A percentile compares a stretch with the other conserved stretches of the same genome.
These are phyloP conservation scores for Pythium folliculosum DNA, from an alignment of 352 stramenopile genomes.

Conservation along the genomic window DNA sequence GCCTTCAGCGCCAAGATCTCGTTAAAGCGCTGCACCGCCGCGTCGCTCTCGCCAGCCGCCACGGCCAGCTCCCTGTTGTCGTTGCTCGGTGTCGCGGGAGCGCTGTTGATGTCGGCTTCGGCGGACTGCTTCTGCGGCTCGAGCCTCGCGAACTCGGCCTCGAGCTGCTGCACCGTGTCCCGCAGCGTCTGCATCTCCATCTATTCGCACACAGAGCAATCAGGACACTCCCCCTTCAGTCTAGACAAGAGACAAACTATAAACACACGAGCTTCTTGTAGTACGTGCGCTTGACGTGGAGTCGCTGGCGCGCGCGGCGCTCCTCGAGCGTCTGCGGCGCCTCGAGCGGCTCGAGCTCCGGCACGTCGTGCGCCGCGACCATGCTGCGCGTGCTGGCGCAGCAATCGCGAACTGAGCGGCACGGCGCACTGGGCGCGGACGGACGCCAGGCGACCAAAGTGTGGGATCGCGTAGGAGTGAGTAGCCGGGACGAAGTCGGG, in stretches of 20 bases:
- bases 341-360: constrained; percentile 21
- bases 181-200: constrained; percentile 13
- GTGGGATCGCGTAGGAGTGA: too few relatives aligned
- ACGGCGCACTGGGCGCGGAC: too few relatives aligned
- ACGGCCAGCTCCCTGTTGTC: neutral
- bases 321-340: constrained; percentile 19
- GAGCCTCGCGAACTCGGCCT: constrained; percentile 5
- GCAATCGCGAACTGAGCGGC: too few relatives aligned
- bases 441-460: too few relatives aligned
- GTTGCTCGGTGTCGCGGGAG: neutral
- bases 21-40: neutral
- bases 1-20: constrained; percentile 2
- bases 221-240: neutral
- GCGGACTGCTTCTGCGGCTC: neutral
- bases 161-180: constrained; percentile 4
- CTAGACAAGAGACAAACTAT: neutral
- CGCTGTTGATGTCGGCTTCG: neutral
- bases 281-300: constrained; percentile 30
- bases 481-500: too few relatives aligned
- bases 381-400: neutral
- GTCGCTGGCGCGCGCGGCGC: constrained; percentile 22
- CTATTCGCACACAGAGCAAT: neutral
- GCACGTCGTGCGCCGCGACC: constrained; percentile 1
- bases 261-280: constrained; percentile 22
- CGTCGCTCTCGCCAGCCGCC: too few relatives aligned